Evolutionary conservation across 2,329 filamentous ascomycete species (phyloP), one percentile per base, ranked within the genome.

Genomic region (Epichloe brachyelytri): DNA sequence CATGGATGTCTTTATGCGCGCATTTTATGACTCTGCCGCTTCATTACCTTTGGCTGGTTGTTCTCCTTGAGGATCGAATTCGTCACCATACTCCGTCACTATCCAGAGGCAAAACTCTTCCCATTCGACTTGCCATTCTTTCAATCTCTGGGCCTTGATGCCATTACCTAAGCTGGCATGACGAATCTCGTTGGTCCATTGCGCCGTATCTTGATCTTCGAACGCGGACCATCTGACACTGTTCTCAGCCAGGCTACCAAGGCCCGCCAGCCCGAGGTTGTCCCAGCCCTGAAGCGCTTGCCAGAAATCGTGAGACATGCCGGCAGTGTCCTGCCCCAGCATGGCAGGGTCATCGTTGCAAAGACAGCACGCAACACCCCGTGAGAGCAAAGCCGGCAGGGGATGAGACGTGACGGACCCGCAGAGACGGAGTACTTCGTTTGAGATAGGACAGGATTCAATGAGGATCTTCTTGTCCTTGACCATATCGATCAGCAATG

Each of bases 261-360:
- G 69, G 0, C 90, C 91, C 11, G 87, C 88, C 2, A 97, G 74
- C 0, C 90, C 93, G 14, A 96, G 77, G 62, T 94, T 95, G 53
- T 95, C 85, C 80, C 90, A 93, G 0, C 87, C 90, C 67, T 95
- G 89, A 19, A 96, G 71, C 1, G 86, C 85, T 67, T 95, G 88
- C 53, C 88, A 96, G 67, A 95, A 95, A 68, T 96, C 89, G 66
- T 95, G 87, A 2, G 86, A 91, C 76, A 93, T 83, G 38, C 88
- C 88, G 26, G 82, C 85, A 6, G 77, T 80, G 52, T 86, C 86
- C 60, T 95, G 87, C 8, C 90, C 90, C 5, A 95, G 74, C 61
- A 96, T 88, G 1, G 86, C 87, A 1, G 89, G 90, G 63, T 95
- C 89, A 63, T 96, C 91, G 62, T 95, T 95, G 70, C 84, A 88